Evolutionary conservation across 495 filamentous ascomycete species (phyloP).

Genomic region (Neurospora tetraspora): DNA sequence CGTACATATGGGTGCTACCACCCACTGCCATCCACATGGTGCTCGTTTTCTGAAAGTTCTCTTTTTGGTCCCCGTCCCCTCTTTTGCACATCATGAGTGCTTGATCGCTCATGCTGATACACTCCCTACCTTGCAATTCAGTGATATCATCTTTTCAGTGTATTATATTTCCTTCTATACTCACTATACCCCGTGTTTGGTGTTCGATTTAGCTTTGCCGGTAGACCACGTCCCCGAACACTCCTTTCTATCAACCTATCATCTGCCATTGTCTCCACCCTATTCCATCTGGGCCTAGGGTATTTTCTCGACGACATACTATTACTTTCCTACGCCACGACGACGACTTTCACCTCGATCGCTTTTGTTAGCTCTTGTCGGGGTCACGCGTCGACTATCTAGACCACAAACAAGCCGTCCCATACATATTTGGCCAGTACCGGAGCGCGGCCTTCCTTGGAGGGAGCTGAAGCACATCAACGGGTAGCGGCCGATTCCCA

Average conservation of each 20-base stretch:
- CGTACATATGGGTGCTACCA: slow-evolving; percentile 12
- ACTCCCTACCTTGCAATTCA: not conserved
- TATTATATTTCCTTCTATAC: not conserved
- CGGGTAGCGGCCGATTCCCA: not conserved
- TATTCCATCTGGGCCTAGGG: not conserved
- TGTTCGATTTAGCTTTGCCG: not conserved
- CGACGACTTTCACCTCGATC: not conserved
- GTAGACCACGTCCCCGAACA: not conserved
- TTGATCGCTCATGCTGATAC: not conserved
- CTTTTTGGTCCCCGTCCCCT: not conserved
- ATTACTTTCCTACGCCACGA: slow-evolving; percentile 4
- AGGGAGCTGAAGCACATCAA: not conserved
- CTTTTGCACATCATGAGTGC: not conserved
- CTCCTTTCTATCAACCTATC: not conserved
- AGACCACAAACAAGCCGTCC: not conserved
- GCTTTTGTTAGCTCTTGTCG: not conserved
- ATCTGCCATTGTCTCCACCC: not conserved
- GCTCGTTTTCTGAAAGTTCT: not conserved
- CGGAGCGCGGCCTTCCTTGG: not conserved
- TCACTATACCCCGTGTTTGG: not conserved
- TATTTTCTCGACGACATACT: slow-evolving; percentile 3
- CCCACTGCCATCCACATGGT: slow-evolving; percentile 1
- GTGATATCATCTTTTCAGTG: not conserved
- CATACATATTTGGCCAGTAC: not conserved
- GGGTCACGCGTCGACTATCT: not conserved